A percentile compares a stretch with the other conserved stretches of the same genome.
Conservation (phyloP, 1,284 basidiomycete genomes). For the Pseudozyma flocculosa region DNA sequence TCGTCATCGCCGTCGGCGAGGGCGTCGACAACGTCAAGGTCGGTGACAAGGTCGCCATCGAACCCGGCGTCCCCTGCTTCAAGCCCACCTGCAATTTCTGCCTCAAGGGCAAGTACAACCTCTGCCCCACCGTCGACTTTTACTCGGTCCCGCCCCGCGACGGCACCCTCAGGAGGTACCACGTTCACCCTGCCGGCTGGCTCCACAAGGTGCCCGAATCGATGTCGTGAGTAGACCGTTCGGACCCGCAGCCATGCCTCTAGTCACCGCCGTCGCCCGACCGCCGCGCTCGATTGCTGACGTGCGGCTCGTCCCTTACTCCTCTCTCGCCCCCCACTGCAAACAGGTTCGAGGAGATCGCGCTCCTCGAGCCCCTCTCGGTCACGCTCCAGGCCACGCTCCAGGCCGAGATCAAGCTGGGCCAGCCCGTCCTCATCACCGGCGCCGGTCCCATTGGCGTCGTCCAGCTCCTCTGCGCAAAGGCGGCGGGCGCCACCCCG, state of each 20-base stretch:
- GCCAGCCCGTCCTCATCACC: constrained; percentile 48
- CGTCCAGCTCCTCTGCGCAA: constrained; percentile 62
- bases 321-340: constrained; percentile 47
- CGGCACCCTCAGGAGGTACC: constrained; percentile 58
- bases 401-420: constrained; percentile 61
- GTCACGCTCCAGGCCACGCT: constrained; percentile 64
- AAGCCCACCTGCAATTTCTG: constrained; percentile 62
- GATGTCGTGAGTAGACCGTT: constrained; percentile 15
- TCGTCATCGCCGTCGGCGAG: constrained; percentile 50
- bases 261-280: no score
- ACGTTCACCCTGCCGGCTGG: constrained; percentile 64
- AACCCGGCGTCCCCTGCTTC: constrained; percentile 61
- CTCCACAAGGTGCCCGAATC: constrained; percentile 62
- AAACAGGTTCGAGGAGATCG: constrained; percentile 62
- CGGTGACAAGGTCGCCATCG: constrained; percentile 54
- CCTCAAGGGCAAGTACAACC: constrained; percentile 63
- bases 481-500: constrained; percentile 63
- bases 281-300: no score
- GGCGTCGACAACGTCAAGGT: constrained; percentile 44
- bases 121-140: constrained; percentile 56
- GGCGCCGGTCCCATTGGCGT: constrained; percentile 62
- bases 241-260: no score
- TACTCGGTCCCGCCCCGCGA: constrained; percentile 58
- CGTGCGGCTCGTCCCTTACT: neutral
- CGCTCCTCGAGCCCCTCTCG: constrained; percentile 62